These are phyloP conservation scores for Sarocladiaceae sp. DNA, from an alignment of 2,329 filamentous ascomycete species.

Conservation along the genomic window DNA sequence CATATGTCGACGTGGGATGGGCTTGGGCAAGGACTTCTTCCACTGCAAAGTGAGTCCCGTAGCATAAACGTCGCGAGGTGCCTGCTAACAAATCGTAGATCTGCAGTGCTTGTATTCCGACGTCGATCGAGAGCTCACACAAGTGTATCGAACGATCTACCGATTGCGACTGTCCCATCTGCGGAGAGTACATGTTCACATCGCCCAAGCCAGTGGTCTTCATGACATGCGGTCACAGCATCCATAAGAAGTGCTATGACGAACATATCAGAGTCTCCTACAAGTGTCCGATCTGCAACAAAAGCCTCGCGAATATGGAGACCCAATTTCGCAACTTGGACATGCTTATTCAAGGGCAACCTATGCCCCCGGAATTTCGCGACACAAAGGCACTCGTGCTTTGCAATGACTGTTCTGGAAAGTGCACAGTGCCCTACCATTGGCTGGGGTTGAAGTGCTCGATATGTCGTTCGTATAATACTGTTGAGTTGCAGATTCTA, in stretches of 20 bases:
- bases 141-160: constrained; percentile 92
- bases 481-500: constrained; percentile 59
- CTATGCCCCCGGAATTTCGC: constrained; percentile 82
- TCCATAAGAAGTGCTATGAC: constrained; percentile 85
- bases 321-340: constrained; percentile 89
- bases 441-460: constrained; percentile 92
- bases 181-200: constrained; percentile 93
- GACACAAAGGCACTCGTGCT: constrained; percentile 78
- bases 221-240: constrained; percentile 93
- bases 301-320: constrained; percentile 97
- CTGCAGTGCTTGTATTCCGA: constrained; percentile 91
- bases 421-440: constrained; percentile 83
- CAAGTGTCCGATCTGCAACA: constrained; percentile 94
- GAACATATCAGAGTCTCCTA: constrained; percentile 88
- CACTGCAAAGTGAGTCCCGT: constrained; percentile 80
- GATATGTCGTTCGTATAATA: constrained; percentile 67
- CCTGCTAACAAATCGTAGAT: constrained; percentile 45
- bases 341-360: constrained; percentile 79
- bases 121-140: constrained; percentile 78
- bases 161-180: constrained; percentile 95
- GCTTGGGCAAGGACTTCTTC: constrained; percentile 93
- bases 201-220: constrained; percentile 86
- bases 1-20: constrained; percentile 86
- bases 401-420: constrained; percentile 92
- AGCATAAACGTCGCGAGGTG: not conserved